phyloP scores from a whole-genome alignment of 257 asterid genomes.

The Salvia rosmarinus region DNA sequence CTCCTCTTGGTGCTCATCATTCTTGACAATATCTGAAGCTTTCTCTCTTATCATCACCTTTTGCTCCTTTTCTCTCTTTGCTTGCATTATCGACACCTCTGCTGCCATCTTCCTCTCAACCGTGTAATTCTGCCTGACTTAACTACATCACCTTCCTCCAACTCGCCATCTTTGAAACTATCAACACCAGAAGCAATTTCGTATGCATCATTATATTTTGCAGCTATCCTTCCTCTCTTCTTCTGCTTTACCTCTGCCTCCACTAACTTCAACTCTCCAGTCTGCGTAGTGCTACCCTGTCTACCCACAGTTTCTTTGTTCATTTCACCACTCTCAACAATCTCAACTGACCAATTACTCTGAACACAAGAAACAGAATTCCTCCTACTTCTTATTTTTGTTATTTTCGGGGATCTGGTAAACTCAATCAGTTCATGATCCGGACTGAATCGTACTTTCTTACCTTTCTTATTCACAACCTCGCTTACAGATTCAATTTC shows the following conservation, averaged over 20 bases:
- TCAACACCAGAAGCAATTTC: constrained; percentile 23
- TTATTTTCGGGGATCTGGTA: constrained; percentile 29
- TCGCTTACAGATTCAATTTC: constrained; percentile 36
- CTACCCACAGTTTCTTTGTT: constrained; percentile 23
- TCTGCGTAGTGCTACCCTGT: constrained; percentile 32
- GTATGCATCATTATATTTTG: neutral
- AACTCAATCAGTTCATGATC: constrained; percentile 58
- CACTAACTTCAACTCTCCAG: constrained; percentile 31
- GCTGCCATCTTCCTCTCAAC: constrained; percentile 23
- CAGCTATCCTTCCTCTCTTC: constrained; percentile 32
- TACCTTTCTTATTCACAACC: constrained; percentile 33
- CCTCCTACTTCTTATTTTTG: constrained; percentile 39
- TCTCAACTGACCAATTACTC: constrained; percentile 32
- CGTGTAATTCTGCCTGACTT: constrained; percentile 14
- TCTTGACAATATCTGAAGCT: constrained; percentile 10
- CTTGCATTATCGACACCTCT: constrained; percentile 19
- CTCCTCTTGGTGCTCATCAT: constrained; percentile 29
- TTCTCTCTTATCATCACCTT: constrained; percentile 7
- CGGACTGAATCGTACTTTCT: constrained; percentile 68
- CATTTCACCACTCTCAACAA: constrained; percentile 26
- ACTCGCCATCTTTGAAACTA: constrained; percentile 21
- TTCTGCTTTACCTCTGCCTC: constrained; percentile 30
- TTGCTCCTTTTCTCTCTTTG: constrained; percentile 26
- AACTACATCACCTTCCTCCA: constrained; percentile 25
- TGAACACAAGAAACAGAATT: constrained; percentile 21